Evolutionary conservation across 306 rosid species (phyloP), one percentile per base, ranked within the genome.

Genomic region (Cucurbita ficifolia): DNA sequence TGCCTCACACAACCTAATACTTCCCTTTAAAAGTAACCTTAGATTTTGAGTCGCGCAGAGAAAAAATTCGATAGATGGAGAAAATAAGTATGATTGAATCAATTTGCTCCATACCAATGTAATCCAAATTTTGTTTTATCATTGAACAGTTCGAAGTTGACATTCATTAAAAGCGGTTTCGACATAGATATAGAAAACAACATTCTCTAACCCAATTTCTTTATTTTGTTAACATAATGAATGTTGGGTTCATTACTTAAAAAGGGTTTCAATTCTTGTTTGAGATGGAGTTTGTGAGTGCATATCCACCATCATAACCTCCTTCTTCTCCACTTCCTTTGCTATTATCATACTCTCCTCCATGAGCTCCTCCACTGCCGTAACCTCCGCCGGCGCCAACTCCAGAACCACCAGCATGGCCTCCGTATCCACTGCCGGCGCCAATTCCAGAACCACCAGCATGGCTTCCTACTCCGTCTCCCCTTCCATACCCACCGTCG

Each of bases 311-410:
- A 14, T 50, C 54, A 14, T 16, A 14, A 3, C 54, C 19, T 50
- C 19, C 54, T 50, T 50, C 54, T 64, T 65, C 68, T 43, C 12
- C 48, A 10, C 48, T 43, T 43, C 48, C 48, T 43, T 43, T 43
- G 48, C 12, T 9, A 43, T 43, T 43, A 43, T 43, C 48, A 43
- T 43, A 8, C 8, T 43, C 12, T 43, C 48, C 48, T 43, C 12
- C 48, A 2, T 43, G 48, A 43, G 2, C 48, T 8, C 84, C 87
- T 45, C 86, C 86, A 2, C 10, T 43, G 14, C 81, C 84, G 1
- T 43, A 49, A 3, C 80, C 83, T 0, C 74, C 56, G 33, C 33
- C 33, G 33, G 33, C 33, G 3, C 33, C 33, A 29, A 29, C 2
- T 29, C 33, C 33, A 29, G 33, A 29, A 0, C 74, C 56, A 16